phyloP scores from a whole-genome alignment of 768 basidiomycete genomes.

The Asterophora parasitica region DNA sequence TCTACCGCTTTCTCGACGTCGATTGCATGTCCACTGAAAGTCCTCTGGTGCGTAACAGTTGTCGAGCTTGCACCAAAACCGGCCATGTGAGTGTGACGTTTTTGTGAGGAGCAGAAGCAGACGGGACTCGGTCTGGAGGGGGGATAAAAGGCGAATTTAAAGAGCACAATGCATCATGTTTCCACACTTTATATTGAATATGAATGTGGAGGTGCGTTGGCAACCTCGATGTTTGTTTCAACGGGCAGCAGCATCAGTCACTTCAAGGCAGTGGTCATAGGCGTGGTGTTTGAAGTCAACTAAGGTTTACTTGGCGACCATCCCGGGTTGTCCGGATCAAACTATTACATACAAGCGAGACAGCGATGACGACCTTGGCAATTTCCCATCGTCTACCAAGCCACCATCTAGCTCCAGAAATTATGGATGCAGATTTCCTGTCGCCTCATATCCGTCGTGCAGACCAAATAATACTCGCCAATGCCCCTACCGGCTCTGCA shows the following conservation, averaged over 20 bases:
- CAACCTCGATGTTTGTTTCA: background rate
- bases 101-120: background rate
- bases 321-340: too few relatives aligned
- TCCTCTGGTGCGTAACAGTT: conserved; percentile 11
- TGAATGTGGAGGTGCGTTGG: background rate
- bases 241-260: background rate
- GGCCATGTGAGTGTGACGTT: background rate
- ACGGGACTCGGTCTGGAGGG: background rate
- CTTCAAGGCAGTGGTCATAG: background rate
- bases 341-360: too few relatives aligned
- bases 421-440: background rate
- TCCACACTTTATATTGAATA: background rate
- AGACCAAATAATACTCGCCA: background rate
- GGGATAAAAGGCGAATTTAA: background rate
- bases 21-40: conserved; percentile 7
- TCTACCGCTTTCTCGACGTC: conserved; percentile 12
- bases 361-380: too few relatives aligned
- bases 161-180: background rate
- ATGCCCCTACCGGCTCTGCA: background rate
- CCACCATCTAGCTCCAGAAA: too few relatives aligned
- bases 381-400: too few relatives aligned
- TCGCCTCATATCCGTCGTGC: background rate
- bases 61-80: background rate
- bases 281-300: background rate
- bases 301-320: too few relatives aligned